Evolutionary conservation across 306 rosid species (phyloP).

Genomic region (Cicer pinnatifidum): DNA sequence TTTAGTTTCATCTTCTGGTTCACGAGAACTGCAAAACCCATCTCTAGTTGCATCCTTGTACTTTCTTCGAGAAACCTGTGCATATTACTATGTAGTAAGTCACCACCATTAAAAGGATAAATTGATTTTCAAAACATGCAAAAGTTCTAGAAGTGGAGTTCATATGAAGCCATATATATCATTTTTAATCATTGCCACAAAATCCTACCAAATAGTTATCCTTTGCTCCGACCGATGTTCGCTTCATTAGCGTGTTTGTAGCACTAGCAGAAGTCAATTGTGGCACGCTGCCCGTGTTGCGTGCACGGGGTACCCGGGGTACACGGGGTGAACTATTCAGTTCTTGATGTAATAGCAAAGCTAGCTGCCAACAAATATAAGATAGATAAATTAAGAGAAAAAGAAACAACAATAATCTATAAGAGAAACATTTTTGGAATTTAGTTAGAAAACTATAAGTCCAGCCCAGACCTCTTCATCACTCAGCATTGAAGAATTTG

Average conservation of each 20-base stretch:
- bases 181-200: slow-evolving; percentile 15
- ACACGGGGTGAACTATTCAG: slow-evolving; percentile 97
- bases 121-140: slow-evolving; percentile 25
- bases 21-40: slow-evolving; percentile 65
- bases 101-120: slow-evolving; percentile 32
- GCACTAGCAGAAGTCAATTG: slow-evolving; percentile 76
- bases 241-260: slow-evolving; percentile 78
- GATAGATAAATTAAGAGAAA: slow-evolving; percentile 16
- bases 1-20: slow-evolving; percentile 76
- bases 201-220: slow-evolving; percentile 72
- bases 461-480: slow-evolving; percentile 85
- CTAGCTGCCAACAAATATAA: slow-evolving; percentile 62
- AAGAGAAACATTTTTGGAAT: slow-evolving; percentile 21
- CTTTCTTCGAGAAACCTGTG: slow-evolving; percentile 77
- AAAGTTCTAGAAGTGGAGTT: slow-evolving; percentile 16
- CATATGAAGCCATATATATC: slow-evolving; percentile 25
- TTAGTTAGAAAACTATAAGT: slow-evolving; percentile 26
- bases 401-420: slow-evolving; percentile 5
- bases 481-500: slow-evolving; percentile 75
- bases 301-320: slow-evolving; percentile 96
- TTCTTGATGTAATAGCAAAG: slow-evolving; percentile 91
- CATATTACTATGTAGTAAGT: slow-evolving; percentile 37
- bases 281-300: slow-evolving; percentile 80
- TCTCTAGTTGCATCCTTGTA: slow-evolving; percentile 77
- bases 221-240: slow-evolving; percentile 72